These are phyloP conservation scores for Alnus rubra DNA, from an alignment of 306 rosid genomes.

Conservation along the genomic window DNA sequence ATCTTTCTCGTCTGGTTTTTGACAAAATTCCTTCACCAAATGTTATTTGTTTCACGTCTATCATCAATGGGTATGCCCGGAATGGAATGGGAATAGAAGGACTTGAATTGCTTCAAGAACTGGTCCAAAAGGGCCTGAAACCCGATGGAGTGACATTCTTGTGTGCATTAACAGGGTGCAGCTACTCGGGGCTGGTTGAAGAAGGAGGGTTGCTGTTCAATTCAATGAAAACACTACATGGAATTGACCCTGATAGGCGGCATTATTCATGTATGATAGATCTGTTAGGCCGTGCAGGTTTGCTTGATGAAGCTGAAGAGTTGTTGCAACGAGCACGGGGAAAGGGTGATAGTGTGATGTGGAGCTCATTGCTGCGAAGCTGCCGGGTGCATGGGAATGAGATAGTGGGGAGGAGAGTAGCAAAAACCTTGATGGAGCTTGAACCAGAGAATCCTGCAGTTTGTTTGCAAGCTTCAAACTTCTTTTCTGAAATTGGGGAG, in stretches of 20 bases:
- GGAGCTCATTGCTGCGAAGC: conserved; percentile 84
- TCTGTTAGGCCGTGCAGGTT: conserved; percentile 79
- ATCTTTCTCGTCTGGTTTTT: conserved; percentile 58
- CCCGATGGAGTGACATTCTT: conserved; percentile 76
- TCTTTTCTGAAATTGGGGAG: conserved; percentile 70
- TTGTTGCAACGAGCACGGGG: conserved; percentile 44
- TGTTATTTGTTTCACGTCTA: conserved; percentile 68
- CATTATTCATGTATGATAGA: conserved; percentile 86
- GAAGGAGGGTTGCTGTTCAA: conserved; percentile 68
- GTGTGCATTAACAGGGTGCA: conserved; percentile 74
- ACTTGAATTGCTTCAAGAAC: conserved; percentile 51
- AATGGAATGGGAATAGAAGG: conserved; percentile 82
- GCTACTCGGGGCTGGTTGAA: conserved; percentile 62
- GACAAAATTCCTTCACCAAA: conserved; percentile 57
- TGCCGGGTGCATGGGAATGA: conserved; percentile 65
- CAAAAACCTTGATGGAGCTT: conserved; percentile 49
- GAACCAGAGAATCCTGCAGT: conserved; percentile 66
- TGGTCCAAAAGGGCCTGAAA: conserved; percentile 60
- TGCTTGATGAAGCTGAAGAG: conserved; percentile 69
- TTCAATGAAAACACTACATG: conserved; percentile 52
- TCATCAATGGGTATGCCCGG: conserved; percentile 71
- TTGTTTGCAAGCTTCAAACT: conserved; percentile 72
- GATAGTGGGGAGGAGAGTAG: conserved; percentile 64
- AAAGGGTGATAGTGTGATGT: conserved; percentile 49
- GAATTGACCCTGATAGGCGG: conserved; percentile 54